Conservation (phyloP, 208 protist genomes). For the Leishmania mexicana region DNA sequence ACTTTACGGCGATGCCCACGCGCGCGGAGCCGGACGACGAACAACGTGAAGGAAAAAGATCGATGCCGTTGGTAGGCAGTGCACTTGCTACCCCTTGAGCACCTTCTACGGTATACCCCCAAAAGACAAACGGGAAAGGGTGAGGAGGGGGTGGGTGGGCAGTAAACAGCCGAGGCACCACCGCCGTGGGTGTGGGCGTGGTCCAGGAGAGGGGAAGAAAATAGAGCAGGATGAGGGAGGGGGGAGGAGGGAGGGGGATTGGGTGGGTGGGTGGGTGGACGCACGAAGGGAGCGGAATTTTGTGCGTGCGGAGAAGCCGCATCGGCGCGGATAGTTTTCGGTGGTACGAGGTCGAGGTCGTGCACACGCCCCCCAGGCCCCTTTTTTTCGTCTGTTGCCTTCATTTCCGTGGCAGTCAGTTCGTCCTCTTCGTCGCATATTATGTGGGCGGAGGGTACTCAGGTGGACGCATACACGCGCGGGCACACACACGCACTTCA, state of each 20-base stretch:
- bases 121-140: not conserved
- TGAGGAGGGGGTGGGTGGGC: not conserved
- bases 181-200: not conserved
- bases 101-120: too few relatives aligned
- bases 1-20: not conserved
- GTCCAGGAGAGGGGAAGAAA: not conserved
- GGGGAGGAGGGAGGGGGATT: not conserved
- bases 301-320: not conserved
- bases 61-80: not conserved
- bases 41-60: not conserved
- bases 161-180: not conserved
- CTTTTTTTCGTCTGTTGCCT: not conserved
- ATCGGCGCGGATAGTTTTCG: not conserved
- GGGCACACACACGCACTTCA: constrained; percentile 4
- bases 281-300: not conserved
- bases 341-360: not conserved
- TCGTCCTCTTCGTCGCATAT: not conserved
- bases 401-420: not conserved
- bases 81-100: not conserved
- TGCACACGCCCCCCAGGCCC: not conserved
- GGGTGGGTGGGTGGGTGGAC: not conserved
- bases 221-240: not conserved
- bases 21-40: not conserved
- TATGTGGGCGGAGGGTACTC: not conserved
- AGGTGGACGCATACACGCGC: too few relatives aligned